Conservation (phyloP, 2,329 filamentous ascomycete genomes). For the Trichoderma semiorbis region DNA sequence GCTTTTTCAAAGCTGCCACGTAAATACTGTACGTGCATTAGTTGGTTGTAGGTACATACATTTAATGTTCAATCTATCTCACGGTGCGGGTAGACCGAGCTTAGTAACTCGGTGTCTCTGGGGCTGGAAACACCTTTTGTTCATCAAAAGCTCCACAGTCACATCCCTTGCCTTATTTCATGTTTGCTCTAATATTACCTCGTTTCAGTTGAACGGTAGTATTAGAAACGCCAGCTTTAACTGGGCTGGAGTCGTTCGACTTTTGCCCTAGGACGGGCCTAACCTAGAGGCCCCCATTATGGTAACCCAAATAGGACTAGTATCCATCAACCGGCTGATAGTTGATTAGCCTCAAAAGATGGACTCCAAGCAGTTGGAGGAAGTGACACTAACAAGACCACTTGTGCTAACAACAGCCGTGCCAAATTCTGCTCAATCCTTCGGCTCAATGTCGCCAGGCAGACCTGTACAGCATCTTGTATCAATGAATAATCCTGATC, state of each 20-base stretch:
- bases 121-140: neutral
- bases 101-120: neutral
- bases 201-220: neutral
- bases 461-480: neutral
- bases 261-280: neutral
- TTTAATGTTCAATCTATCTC: neutral
- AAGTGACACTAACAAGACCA: neutral
- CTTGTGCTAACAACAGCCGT: neutral
- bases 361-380: neutral
- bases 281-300: neutral
- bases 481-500: neutral
- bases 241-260: neutral
- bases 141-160: neutral
- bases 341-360: neutral
- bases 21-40: neutral
- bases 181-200: neutral
- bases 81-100: neutral
- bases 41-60: neutral
- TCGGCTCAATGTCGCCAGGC: neutral
- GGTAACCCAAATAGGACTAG: neutral
- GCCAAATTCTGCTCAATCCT: conserved; percentile 1
- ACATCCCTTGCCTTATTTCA: neutral
- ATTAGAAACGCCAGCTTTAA: neutral
- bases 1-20: neutral
- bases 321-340: neutral